Evolutionary conservation across 805 yeast genomes (phyloP).

Genomic region (Myxozyma mucilagina): DNA sequence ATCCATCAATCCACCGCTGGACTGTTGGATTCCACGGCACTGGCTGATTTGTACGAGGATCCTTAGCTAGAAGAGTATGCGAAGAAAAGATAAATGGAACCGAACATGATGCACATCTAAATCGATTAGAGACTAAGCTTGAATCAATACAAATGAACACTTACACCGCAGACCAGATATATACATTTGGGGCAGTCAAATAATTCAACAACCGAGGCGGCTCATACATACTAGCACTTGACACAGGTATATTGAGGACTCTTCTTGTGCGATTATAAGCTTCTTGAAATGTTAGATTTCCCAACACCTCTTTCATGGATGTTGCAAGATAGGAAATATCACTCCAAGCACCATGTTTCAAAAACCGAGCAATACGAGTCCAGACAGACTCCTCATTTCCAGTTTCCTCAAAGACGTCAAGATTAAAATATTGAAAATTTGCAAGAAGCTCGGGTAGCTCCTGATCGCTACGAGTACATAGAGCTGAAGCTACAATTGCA

Average conservation of each 20-base stretch:
- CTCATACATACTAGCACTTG: slow-evolving; percentile 87
- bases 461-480: slow-evolving; percentile 75
- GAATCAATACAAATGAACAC: slow-evolving; percentile 62
- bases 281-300: slow-evolving; percentile 89
- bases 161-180: slow-evolving; percentile 84
- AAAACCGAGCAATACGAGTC: slow-evolving; percentile 56
- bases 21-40: slow-evolving; percentile 82
- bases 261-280: slow-evolving; percentile 93
- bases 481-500: slow-evolving; percentile 85
- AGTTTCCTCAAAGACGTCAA: slow-evolving; percentile 58
- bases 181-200: slow-evolving; percentile 89
- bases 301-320: slow-evolving; percentile 77
- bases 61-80: slow-evolving; percentile 79
- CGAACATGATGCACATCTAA: slow-evolving; percentile 81
- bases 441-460: slow-evolving; percentile 58
- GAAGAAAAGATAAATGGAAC: slow-evolving; percentile 90
- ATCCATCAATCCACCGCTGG: slow-evolving; percentile 89
- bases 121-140: slow-evolving; percentile 57
- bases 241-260: slow-evolving; percentile 89
- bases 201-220: slow-evolving; percentile 87
- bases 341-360: slow-evolving; percentile 87
- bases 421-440: slow-evolving; percentile 44
- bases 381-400: slow-evolving; percentile 55
- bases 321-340: slow-evolving; percentile 68
- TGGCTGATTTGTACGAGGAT: slow-evolving; percentile 66